Evolutionary conservation across 1,284 basidiomycete genomes (phyloP).

Genomic region (Ganoderma sinense): DNA sequence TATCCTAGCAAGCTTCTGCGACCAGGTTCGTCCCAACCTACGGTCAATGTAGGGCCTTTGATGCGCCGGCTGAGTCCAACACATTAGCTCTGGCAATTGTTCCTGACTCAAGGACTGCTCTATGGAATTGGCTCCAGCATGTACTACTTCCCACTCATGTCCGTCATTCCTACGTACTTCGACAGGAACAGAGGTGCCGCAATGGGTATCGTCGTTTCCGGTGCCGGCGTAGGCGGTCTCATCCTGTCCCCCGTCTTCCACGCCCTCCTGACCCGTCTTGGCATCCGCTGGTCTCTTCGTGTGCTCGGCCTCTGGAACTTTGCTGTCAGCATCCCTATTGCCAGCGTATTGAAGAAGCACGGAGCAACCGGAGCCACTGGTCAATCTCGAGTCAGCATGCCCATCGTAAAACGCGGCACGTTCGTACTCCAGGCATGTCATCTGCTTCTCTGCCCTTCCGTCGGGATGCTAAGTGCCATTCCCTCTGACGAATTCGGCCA

Average conservation of each 20-base stretch:
- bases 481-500: slow-evolving; percentile 21
- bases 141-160: slow-evolving; percentile 51
- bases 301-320: slow-evolving; percentile 52
- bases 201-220: slow-evolving; percentile 52
- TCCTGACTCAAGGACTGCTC: slow-evolving; percentile 48
- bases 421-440: slow-evolving; percentile 50
- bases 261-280: slow-evolving; percentile 44
- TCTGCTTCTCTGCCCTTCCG: not conserved
- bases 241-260: slow-evolving; percentile 53
- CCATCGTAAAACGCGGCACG: slow-evolving; percentile 48
- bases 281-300: slow-evolving; percentile 47
- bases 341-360: slow-evolving; percentile 41
- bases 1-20: slow-evolving; percentile 24
- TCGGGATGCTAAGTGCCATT: not conserved
- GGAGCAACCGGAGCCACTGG: slow-evolving; percentile 31
- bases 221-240: slow-evolving; percentile 51
- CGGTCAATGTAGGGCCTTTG: not conserved
- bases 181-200: slow-evolving; percentile 53
- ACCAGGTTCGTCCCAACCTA: slow-evolving; percentile 36
- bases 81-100: slow-evolving; percentile 52
- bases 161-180: slow-evolving; percentile 52
- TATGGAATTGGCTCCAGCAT: slow-evolving; percentile 53
- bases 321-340: slow-evolving; percentile 46
- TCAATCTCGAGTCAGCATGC: slow-evolving; percentile 42
- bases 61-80: not conserved